Conservation (phyloP, 345 rosid genomes). For the Sisymbrium altissimum region DNA sequence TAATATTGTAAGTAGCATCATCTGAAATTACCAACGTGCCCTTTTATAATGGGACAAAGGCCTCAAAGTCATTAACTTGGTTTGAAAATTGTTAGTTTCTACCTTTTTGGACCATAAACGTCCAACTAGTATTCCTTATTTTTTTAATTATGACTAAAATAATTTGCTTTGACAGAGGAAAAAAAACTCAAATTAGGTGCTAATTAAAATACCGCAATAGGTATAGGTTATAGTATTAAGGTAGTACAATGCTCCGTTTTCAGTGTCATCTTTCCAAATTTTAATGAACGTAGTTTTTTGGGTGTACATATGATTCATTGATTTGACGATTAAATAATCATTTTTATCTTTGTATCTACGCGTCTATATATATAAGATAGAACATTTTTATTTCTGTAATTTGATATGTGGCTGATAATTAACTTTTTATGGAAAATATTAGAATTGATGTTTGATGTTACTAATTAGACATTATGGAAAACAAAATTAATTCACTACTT, state of each 20-base stretch:
- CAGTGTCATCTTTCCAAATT: background rate
- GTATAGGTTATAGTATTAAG: background rate
- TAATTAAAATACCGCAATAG: background rate
- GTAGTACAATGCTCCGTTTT: background rate
- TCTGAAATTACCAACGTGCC: constrained; percentile 18
- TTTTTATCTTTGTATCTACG: background rate
- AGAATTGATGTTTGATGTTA: constrained; percentile 10
- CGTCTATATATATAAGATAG: background rate
- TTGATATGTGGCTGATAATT: background rate
- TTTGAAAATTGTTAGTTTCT: background rate
- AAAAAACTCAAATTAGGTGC: background rate
- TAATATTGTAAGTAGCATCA: background rate
- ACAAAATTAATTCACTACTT: background rate
- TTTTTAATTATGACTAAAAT: background rate
- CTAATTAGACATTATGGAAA: background rate
- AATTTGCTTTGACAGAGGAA: background rate
- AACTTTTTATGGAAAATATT: constrained; percentile 1
- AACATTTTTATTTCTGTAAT: background rate
- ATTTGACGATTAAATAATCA: background rate
- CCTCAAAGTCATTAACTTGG: constrained; percentile 15
- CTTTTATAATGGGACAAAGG: constrained; percentile 10
- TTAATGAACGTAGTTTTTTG: background rate
- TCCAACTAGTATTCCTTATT: background rate
- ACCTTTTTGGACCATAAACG: background rate
- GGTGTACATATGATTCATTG: background rate